Conservation (phyloP, 345 rosid species). For the Noccaea bulbosa region DNA sequence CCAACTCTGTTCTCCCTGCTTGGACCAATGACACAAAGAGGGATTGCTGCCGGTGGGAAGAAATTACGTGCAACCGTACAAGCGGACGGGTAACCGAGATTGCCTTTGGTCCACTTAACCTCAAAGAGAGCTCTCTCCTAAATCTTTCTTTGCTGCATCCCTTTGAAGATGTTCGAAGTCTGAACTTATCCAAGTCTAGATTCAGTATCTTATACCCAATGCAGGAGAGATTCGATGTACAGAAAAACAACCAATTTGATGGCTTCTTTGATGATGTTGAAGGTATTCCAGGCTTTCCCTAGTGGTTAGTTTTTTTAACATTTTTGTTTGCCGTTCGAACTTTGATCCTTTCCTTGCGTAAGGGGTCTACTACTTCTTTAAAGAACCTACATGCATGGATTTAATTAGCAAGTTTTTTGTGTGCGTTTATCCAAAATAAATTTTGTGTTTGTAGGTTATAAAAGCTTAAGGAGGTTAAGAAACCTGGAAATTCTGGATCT, state of each 20-base stretch:
- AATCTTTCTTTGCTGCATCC: conserved; percentile 30
- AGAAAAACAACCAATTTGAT: background rate
- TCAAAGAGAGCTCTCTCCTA: conserved; percentile 2
- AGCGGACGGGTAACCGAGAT: no score
- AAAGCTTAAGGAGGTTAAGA: conserved; percentile 15
- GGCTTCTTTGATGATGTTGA: conserved; percentile 32
- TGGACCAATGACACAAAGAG: conserved; percentile 8
- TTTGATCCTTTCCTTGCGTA: background rate
- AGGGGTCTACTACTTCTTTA: background rate
- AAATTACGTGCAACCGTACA: no score
- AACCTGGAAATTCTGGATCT: conserved; percentile 30
- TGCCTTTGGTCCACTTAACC: background rate
- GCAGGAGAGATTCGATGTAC: no score
- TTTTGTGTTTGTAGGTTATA: conserved; percentile 13
- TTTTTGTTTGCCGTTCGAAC: background rate
- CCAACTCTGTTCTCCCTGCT: background rate
- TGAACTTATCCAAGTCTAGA: background rate
- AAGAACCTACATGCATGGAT: background rate
- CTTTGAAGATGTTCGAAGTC: conserved; percentile 24
- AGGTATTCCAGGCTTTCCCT: conserved; percentile 6
- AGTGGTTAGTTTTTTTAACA: background rate
- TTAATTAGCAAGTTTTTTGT: background rate
- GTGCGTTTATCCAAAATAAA: no score
- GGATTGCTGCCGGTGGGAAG: conserved; percentile 3
- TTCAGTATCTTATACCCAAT: background rate